A percentile compares a stretch with the other conserved stretches of the same genome.
These are phyloP conservation scores for Penicillium fimorum DNA, from an alignment of 495 filamentous ascomycete genomes.

Conservation along the genomic window DNA sequence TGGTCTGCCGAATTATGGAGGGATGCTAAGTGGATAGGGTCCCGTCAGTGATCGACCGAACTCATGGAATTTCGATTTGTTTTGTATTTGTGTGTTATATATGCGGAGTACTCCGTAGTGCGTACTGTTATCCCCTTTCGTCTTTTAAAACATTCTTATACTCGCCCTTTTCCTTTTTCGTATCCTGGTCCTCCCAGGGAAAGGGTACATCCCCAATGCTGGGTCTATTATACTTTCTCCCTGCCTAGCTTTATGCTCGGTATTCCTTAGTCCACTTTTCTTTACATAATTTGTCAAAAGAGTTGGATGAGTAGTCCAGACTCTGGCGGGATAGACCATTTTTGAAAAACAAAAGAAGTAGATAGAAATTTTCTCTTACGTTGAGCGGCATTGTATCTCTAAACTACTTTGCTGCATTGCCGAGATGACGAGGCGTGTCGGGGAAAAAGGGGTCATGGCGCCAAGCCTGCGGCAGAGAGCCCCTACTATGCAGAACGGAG, in stretches of 20 bases:
- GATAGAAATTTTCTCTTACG: neutral
- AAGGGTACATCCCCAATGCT: neutral
- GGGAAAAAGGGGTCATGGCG: constrained; percentile 3
- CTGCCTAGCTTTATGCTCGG: neutral
- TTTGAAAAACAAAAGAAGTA: neutral
- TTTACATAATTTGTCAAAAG: neutral
- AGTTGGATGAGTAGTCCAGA: neutral
- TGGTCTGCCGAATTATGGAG: constrained; percentile 16
- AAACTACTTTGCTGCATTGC: neutral
- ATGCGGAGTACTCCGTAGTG: neutral
- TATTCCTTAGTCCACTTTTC: neutral
- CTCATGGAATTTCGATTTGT: constrained; percentile 2
- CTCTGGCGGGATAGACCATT: neutral
- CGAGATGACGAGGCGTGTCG: constrained; percentile 6
- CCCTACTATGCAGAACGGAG: constrained; percentile 5
- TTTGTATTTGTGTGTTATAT: constrained; percentile 3
- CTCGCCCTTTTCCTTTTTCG: neutral
- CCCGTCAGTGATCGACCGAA: constrained; percentile 17
- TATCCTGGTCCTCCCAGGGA: neutral
- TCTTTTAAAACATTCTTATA: neutral
- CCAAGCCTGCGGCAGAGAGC: neutral
- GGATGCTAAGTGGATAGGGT: constrained; percentile 9
- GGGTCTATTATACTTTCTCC: neutral
- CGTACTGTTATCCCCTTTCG: neutral
- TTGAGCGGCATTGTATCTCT: neutral